Evolutionary conservation across 2,329 filamentous ascomycete species (phyloP), one percentile per base, ranked within the genome.

Genomic region (Nannizzia gypsea): DNA sequence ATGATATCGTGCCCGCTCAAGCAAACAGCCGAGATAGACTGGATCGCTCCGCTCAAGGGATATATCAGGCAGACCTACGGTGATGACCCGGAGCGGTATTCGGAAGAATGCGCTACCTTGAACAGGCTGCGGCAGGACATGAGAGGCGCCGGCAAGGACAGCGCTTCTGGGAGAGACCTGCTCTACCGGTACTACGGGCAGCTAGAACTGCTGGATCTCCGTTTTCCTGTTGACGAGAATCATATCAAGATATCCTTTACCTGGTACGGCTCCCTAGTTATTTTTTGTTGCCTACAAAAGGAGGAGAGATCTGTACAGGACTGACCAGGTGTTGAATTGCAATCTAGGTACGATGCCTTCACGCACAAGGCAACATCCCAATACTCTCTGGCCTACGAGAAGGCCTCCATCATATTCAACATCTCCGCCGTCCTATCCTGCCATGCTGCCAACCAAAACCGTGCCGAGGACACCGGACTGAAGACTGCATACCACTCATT

Each of bases 241-340:
- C 92, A 99, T 71, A 97, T 99, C 77, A 97, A 97, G 77, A 96
- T 99, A 69, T 89, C 89, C 6, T 99, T 99, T 72, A 97, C 92
- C 65, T 99, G 93, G 93, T 96, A 82, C 64, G 77, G 20, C 62
- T 56, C 40, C n/a, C n/a, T 22, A n/a, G 38, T 31, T 22, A 6
- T 36, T 31, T 20, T 24, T 52, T 38, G 8, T 36, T 24, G 26
- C 44, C 17, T 54, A n/a, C 38, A 15, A n/a, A 42, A 2, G 13
- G 15, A 17, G 15, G 44, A 56, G 3, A 17, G 6, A n/a, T 56
- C 28, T 28, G 40, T 26, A 24, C 38, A 42, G 20, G 44, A 20
- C 44, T 50, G 20, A 50, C 22, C 4, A 2, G 11, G 42, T 3
- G 42, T 50, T 24, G 63, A 63, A 36, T n/a, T 40, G 44, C 57